These are phyloP conservation scores for Aspergillus sp. DNA, from an alignment of 2,329 filamentous ascomycete species.

Conservation along the genomic window DNA sequence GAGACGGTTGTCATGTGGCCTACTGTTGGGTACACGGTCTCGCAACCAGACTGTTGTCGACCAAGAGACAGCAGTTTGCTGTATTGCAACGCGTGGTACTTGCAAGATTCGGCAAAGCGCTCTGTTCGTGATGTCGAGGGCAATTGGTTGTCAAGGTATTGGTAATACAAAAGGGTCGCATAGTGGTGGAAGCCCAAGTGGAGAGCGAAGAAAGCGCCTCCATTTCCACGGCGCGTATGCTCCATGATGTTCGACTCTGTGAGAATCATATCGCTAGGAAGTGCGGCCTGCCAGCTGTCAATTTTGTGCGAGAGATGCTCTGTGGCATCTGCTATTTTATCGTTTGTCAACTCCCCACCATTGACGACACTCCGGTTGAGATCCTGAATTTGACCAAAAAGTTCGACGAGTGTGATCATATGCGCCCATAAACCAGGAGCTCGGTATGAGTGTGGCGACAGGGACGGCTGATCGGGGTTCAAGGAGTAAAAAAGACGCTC, in stretches of 20 bases:
- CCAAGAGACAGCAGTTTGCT: constrained; percentile 21
- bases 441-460: neutral
- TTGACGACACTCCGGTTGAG: constrained; percentile 34
- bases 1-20: constrained; percentile 43
- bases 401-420: constrained; percentile 37
- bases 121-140: neutral
- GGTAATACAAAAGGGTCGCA: constrained; percentile 44
- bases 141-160: constrained; percentile 38
- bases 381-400: constrained; percentile 41
- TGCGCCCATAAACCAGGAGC: constrained; percentile 40
- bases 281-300: neutral
- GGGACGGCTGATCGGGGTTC: neutral
- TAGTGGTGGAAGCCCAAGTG: constrained; percentile 47
- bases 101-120: neutral
- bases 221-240: constrained; percentile 31
- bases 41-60: constrained; percentile 28
- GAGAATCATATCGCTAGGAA: neutral
- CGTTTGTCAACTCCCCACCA: constrained; percentile 6
- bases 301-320: neutral
- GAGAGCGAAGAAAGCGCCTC: constrained; percentile 42
- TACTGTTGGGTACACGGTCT: constrained; percentile 38
- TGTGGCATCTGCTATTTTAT: neutral
- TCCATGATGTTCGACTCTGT: constrained; percentile 7
- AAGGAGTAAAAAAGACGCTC: neutral
- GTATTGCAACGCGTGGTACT: constrained; percentile 3